Percentiles rank a stretch among this genome's conserved stretches.
Conservation (phyloP, 371 early-diverging fungal species). For the Entomophthora muscae region DNA sequence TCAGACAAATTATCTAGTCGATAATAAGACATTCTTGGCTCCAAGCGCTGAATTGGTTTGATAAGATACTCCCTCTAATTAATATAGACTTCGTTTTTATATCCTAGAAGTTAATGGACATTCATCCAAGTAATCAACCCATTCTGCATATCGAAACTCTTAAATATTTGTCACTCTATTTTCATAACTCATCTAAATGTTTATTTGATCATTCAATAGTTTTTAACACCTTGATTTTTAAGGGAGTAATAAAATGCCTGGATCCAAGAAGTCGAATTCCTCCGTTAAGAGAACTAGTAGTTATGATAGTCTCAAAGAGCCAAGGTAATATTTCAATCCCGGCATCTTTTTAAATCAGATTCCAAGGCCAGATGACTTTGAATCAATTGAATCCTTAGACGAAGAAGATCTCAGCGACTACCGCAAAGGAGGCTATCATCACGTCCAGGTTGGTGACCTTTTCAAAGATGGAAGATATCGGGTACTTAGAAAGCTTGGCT, state of each 20-base stretch:
- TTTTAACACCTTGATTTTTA: no score
- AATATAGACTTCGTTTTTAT: no score
- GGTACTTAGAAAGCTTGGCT: slow-evolving; percentile 82
- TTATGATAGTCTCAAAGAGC: background rate
- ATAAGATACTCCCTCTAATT: no score
- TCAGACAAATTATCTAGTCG: no score
- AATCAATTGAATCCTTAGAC: slow-evolving; percentile 25
- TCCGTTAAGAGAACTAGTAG: background rate
- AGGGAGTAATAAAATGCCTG: background rate
- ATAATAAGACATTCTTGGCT: no score
- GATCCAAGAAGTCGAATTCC: background rate
- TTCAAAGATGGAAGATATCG: slow-evolving; percentile 64
- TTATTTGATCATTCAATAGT: no score
- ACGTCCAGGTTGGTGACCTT: slow-evolving; percentile 66
- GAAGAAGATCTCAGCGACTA: slow-evolving; percentile 86
- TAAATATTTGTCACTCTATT: no score
- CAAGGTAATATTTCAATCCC: background rate
- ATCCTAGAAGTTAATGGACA: no score
- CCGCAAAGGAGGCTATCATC: slow-evolving; percentile 85
- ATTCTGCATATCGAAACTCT: no score
- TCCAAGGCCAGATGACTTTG: background rate
- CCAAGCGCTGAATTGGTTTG: no score
- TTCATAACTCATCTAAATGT: no score
- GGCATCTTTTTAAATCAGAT: background rate
- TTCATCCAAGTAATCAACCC: no score